Conservation (phyloP, 805 yeast species). For the Groenewaldozyma salmanticensis region DNA sequence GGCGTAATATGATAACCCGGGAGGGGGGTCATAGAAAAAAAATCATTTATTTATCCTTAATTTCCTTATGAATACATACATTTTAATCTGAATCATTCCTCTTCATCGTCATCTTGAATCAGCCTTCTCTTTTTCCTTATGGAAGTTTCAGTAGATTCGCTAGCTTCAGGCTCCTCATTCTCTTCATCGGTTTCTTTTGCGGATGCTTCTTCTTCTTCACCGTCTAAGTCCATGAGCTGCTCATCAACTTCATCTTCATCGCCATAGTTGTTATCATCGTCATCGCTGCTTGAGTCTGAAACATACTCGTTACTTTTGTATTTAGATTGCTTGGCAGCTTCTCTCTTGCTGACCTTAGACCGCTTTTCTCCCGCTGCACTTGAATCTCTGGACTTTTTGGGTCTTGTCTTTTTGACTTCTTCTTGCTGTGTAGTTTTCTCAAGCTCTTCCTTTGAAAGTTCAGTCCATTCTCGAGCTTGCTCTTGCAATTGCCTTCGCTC, state of each 20-base stretch:
- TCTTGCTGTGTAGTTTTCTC: slow-evolving; percentile 15
- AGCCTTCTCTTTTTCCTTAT: slow-evolving; percentile 11
- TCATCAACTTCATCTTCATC: slow-evolving; percentile 15
- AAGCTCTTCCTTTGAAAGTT: slow-evolving; percentile 30
- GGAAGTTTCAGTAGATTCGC: slow-evolving; percentile 11
- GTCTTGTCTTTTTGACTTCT: slow-evolving; percentile 10
- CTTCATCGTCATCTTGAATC: slow-evolving; percentile 20
- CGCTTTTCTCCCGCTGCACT: slow-evolving; percentile 3
- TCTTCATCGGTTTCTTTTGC: slow-evolving; percentile 14
- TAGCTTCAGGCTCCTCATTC: slow-evolving; percentile 6
- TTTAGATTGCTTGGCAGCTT: slow-evolving; percentile 11
- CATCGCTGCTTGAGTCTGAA: slow-evolving; percentile 30
- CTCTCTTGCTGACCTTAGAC: not conserved
- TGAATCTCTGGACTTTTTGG: slow-evolving; percentile 2
- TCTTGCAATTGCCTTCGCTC: slow-evolving; percentile 24
- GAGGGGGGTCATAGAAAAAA: slow-evolving; percentile 1
- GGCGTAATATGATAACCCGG: no score
- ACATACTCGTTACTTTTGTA: slow-evolving; percentile 26
- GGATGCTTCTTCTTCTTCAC: slow-evolving; percentile 22
- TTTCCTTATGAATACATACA: not conserved
- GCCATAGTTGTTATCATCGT: slow-evolving; percentile 15
- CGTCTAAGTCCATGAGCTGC: slow-evolving; percentile 1
- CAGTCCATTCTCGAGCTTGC: slow-evolving; percentile 33
- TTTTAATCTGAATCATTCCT: slow-evolving; percentile 22
- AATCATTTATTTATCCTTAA: slow-evolving; percentile 1